Base-by-base conservation (phyloP, 805 yeast genomes). In the Hanseniaspora taiwanica region DNA sequence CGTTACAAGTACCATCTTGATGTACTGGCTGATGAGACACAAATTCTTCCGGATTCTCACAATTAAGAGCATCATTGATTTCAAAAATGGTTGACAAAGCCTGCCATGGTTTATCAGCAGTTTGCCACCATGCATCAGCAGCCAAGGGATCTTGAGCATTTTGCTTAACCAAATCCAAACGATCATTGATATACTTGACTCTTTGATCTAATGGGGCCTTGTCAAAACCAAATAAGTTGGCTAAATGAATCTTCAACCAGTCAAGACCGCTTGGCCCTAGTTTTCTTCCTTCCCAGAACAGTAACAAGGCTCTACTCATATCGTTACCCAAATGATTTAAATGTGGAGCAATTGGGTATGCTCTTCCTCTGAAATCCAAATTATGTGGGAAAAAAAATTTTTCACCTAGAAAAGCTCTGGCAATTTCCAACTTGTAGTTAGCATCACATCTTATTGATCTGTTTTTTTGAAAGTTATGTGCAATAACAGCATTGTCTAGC, bases 361-460 rank as follows among this genome's bases (percentile, higher is more conserved):
- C 85, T 58, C 93, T 72, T 6, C 93, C 93, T 61, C 93, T 71
- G 52, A 81, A 81, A 58, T 81, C 93, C 42, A 81, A 62, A 46
- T 80, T 80, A 54, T 82, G 89, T 7, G 93, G 91, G 64, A 81
- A 81, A 53, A 71, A 81, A 50, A 81, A 71, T 49, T 70, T 69
- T 56, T 81, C 91, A 19, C 93, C 93, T 20, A 81, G 61, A 59
- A 80, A 85, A 0, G 95, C 96, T 47, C 97, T 71, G 1, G 98
- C 97, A 54, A 91, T 85, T 59, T 91, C 98, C 39, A 91, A 63
- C 57, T 85, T 91, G 59, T 91, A 91, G 57, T 91, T 89, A 46
- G 83, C 69, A 59, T 87, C 96, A 64, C 98, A 91, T 58, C 98
- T 74, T 56, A 79, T 81, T 0, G 97, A 87, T 58, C 91, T 76